Evolutionary conservation across 257 asterid species (phyloP).

Genomic region (Primulina huaijiensis): DNA sequence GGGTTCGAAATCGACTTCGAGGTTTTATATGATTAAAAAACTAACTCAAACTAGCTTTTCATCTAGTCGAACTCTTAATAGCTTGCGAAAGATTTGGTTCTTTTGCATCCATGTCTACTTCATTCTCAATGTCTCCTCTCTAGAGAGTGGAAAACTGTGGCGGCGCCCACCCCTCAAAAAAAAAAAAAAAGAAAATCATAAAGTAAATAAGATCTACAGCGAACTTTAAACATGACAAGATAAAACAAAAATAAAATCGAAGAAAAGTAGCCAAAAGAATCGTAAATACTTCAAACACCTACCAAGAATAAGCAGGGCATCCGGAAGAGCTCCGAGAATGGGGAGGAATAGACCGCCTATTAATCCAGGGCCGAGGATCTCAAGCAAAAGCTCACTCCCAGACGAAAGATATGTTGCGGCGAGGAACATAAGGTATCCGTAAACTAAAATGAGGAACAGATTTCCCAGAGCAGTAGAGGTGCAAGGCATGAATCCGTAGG

Average conservation of each 20-base stretch:
- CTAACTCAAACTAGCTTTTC: no score
- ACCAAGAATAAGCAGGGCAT: conserved; percentile 92
- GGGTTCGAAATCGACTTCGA: no score
- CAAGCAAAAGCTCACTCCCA: conserved; percentile 87
- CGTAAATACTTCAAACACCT: not conserved
- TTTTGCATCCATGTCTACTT: not conserved
- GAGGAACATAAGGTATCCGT: conserved; percentile 76
- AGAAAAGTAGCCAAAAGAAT: not conserved
- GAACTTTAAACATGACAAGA: not conserved
- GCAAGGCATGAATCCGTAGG: conserved; percentile 88
- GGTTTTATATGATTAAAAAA: no score
- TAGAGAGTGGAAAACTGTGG: not conserved
- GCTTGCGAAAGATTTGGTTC: no score
- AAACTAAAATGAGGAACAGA: conserved; percentile 58
- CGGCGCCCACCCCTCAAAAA: no score
- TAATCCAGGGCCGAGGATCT: conserved; percentile 84
- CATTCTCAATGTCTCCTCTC: not conserved
- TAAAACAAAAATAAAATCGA: not conserved
- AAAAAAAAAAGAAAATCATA: not conserved
- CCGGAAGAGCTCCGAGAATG: conserved; percentile 94
- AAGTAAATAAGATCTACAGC: not conserved
- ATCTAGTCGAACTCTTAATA: no score
- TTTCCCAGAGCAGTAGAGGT: conserved; percentile 68
- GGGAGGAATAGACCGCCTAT: conserved; percentile 88
- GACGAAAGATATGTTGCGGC: conserved; percentile 73